A percentile compares a stretch with the other conserved stretches of the same genome.
phyloP scores from a whole-genome alignment of 176 grass and related monocot species.

The Carex myosuroides region DNA sequence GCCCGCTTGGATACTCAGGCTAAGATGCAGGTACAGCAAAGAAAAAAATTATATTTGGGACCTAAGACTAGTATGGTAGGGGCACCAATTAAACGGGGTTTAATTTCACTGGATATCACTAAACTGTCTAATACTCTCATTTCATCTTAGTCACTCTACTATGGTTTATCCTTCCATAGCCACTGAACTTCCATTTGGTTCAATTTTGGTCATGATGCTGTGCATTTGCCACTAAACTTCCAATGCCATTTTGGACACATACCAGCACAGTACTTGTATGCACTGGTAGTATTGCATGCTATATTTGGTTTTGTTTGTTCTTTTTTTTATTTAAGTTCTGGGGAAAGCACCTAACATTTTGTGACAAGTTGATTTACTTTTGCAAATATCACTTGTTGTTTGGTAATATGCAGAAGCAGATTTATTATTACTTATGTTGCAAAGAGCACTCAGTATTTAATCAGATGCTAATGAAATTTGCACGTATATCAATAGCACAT shows the following conservation, averaged over 20 bases:
- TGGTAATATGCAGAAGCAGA: background rate
- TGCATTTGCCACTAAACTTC: background rate
- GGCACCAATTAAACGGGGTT: background rate
- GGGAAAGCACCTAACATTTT: background rate
- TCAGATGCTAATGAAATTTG: background rate
- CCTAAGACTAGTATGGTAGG: background rate
- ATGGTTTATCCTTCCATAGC: background rate
- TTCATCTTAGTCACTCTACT: background rate
- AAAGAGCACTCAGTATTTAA: background rate
- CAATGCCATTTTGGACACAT: background rate
- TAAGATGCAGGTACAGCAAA: conserved; percentile 67
- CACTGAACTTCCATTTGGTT: background rate
- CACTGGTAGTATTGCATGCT: background rate
- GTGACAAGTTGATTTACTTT: background rate
- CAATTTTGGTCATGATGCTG: background rate
- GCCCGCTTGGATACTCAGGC: conserved; percentile 89
- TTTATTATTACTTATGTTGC: background rate
- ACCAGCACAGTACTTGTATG: background rate
- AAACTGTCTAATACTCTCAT: background rate
- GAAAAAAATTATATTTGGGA: background rate
- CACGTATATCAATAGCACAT: background rate
- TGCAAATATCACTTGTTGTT: background rate
- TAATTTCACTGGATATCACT: background rate
- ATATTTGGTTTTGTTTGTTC: background rate
- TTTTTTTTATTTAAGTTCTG: background rate